Evolutionary conservation across 495 filamentous ascomycete species (phyloP), one percentile per base, ranked within the genome.

Genomic region (Penicillium malachiteum): DNA sequence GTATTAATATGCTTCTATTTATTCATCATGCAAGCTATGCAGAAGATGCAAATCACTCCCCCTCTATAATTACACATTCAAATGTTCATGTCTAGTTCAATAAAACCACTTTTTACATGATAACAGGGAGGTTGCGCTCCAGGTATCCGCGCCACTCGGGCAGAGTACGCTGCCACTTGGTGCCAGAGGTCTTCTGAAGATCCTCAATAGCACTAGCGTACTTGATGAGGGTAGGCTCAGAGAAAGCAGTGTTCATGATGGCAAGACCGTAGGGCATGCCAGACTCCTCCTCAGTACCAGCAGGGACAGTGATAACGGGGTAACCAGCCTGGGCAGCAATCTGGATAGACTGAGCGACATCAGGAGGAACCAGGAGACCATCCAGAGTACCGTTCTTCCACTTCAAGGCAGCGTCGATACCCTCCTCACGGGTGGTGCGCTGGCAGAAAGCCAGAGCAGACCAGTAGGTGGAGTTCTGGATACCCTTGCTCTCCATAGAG

Each of bases 231-330:
- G 71, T 74, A 1, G 71, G 71, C 65, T 91, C 88, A 3, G 75
- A 77, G 67, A 78, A 90, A 1, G 87, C 87, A 3, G 85, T 87
- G 33, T 73, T 69, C 79, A 90, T 82, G 38, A 91, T 71, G 3
- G 78, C 84, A 18, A 91, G 65, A 0, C 88, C 87, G 62, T 85
- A 89, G 1, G 86, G 85, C 82, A 91, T 88, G 10, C 85, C 84
- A 1, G 75, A 87, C 17, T 52, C 66, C 30, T 69, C 49, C 59
- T 78, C 73, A 10, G 78, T 68, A 12, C 81, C 82, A 2, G 79
- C 85, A 0, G 88, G 88, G 0, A 91, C 62, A 3, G 86, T 90
- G 56, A 91, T 72, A 52, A 88, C 77, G 1, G 87, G 88, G 66
- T 91, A 90, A 1, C 87, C 87, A 33, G 78, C 78, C 66, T 81